Percentiles rank a stretch among this genome's conserved stretches.
Conservation (phyloP, 148 eudicot species). For the Cornus florida region DNA sequence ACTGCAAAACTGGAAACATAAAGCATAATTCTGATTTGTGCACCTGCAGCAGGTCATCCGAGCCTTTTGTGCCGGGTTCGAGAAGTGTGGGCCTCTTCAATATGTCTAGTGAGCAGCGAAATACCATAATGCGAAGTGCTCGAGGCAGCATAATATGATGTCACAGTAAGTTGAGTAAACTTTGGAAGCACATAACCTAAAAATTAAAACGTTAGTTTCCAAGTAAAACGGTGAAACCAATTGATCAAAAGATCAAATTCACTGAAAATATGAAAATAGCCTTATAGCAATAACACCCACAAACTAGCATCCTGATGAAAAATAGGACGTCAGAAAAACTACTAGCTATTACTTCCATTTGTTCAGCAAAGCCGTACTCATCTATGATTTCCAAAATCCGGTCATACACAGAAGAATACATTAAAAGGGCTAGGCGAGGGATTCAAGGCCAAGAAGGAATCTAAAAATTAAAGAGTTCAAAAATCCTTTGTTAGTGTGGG, state of each 20-base stretch:
- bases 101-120: conserved; percentile 70
- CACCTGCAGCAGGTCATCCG: conserved; percentile 33
- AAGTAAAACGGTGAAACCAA: neutral
- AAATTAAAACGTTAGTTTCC: conserved; percentile 3
- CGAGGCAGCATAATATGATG: conserved; percentile 82
- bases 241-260: neutral
- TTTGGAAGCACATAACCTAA: conserved; percentile 75
- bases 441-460: too few species aligned
- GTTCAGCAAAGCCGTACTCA: neutral
- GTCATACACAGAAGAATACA: too few species aligned
- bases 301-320: neutral
- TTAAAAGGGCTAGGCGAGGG: too few species aligned
- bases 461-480: too few species aligned
- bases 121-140: conserved; percentile 83
- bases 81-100: conserved; percentile 69
- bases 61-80: conserved; percentile 41
- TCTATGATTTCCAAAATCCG: too few species aligned
- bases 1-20: conserved; percentile 13
- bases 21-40: conserved; percentile 15
- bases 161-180: conserved; percentile 75
- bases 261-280: neutral
- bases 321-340: neutral
- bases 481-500: too few species aligned
- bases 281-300: neutral
- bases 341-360: neutral